phyloP scores from a whole-genome alignment of 1,139 yeast genomes.

The Wickerhamomyces sp. region DNA sequence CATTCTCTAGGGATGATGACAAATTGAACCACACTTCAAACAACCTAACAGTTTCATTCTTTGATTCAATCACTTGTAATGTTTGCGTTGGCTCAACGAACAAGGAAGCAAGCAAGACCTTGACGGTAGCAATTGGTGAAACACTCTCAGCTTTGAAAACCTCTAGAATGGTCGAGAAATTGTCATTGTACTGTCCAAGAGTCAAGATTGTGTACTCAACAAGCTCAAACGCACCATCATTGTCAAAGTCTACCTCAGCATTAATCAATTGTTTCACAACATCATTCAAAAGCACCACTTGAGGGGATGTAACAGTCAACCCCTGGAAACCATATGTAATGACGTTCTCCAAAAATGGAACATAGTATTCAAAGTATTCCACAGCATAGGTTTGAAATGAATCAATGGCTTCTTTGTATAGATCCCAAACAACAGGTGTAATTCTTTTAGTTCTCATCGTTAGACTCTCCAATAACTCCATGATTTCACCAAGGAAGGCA shows the following conservation, averaged over 20 bases:
- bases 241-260: slow-evolving; percentile 19
- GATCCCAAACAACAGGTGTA: slow-evolving; percentile 30
- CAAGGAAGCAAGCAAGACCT: slow-evolving; percentile 61
- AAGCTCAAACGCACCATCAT: slow-evolving; percentile 18
- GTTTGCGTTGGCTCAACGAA: slow-evolving; percentile 59
- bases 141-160: slow-evolving; percentile 15
- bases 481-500: slow-evolving; percentile 73
- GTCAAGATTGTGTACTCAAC: slow-evolving; percentile 19
- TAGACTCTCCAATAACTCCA: slow-evolving; percentile 57
- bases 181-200: slow-evolving; percentile 14
- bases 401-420: slow-evolving; percentile 31
- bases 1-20: slow-evolving; percentile 54
- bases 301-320: slow-evolving; percentile 27
- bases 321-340: slow-evolving; percentile 63
- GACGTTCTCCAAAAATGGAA: slow-evolving; percentile 72
- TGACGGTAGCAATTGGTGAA: slow-evolving; percentile 41
- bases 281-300: slow-evolving; percentile 30
- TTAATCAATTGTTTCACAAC: slow-evolving; percentile 25
- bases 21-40: slow-evolving; percentile 62
- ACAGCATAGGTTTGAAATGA: slow-evolving; percentile 53
- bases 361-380: slow-evolving; percentile 69
- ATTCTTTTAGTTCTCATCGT: slow-evolving; percentile 19
- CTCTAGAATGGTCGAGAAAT: slow-evolving; percentile 1
- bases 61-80: slow-evolving; percentile 45
- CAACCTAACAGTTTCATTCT: slow-evolving; percentile 42